Percentiles rank a stretch among this genome's conserved stretches.
Conservation (phyloP, 768 basidiomycete species). For the Hortiboletus flavorubellus region DNA sequence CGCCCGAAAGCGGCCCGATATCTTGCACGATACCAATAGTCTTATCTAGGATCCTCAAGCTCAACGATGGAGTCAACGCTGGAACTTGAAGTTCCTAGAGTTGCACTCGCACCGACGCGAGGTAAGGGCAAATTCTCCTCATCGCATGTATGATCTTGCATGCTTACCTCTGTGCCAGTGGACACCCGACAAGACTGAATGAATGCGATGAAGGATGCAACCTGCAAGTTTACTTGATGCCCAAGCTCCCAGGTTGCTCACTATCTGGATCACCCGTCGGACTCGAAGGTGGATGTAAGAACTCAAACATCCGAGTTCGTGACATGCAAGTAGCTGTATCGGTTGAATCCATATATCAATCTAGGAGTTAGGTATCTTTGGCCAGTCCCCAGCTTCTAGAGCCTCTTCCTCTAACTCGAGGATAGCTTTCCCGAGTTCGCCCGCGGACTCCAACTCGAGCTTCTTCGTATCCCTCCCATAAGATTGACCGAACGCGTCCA, state of each 20-base stretch:
- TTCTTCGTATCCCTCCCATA: conserved; percentile 49
- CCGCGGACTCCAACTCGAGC: conserved; percentile 41
- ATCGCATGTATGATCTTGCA: too few relatives aligned
- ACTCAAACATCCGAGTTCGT: too few relatives aligned
- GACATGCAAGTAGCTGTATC: not conserved
- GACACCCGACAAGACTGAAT: too few relatives aligned
- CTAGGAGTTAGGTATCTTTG: conserved; percentile 13
- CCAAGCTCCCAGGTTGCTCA: too few relatives aligned
- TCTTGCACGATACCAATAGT: not conserved
- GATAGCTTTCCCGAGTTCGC: conserved; percentile 49
- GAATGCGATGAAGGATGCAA: too few relatives aligned
- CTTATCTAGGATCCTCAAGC: not conserved
- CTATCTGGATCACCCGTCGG: too few relatives aligned
- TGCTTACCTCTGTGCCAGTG: not conserved
- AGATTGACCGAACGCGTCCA: conserved; percentile 43
- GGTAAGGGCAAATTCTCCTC: not conserved
- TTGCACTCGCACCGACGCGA: not conserved
- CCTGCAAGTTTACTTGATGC: too few relatives aligned
- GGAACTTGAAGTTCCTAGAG: not conserved
- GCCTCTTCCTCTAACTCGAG: conserved; percentile 45
- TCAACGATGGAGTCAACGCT: not conserved
- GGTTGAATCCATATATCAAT: not conserved
- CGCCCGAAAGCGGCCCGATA: not conserved
- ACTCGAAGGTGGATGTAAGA: too few relatives aligned
- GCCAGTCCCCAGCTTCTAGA: conserved; percentile 41